Base-by-base conservation (phyloP, 1,139 yeast species). In the Debaryomyces fabryi region DNA sequence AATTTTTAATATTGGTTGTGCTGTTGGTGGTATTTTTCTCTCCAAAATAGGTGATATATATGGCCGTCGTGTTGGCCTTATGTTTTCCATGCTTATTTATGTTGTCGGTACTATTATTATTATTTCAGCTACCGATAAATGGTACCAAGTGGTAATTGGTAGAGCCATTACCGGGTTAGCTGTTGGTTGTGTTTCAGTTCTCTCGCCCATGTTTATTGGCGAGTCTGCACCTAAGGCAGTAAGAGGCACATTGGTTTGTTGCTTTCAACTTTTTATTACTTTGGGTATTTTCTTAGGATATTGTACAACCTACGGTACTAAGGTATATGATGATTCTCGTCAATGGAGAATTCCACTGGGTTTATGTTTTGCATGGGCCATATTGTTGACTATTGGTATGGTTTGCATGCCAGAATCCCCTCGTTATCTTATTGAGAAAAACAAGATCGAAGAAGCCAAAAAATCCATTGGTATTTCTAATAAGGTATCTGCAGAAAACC, bases 201-300 rank as follows among this genome's bases (percentile, higher is more conserved):
- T 82, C 44, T 78, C 83, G 38, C 89, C 90, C 33, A 69, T 86
- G 67, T 85, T 85, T 63, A 85, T 85, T 68, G 76, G 87, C 51
- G 92, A 86, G 68, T 74, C 85, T 50, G 77, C 90, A 39, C 92
- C 92, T 44, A 83, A 78, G 63, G 74, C 77, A 54, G 69, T 84
- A 50, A 79, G 93, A 70, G 92, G 92, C 60, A 79, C 90, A 24
- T 74, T 83, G 67, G 89, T 86, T 45, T 79, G 86, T 44, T 78
- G 85, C 54, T 86, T 83, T 72, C 92, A 86, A 67, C 78, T 83
- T 58, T 79, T 80, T 63, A 81, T 86, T 58, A 85, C 91, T 29
- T 69, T 85, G 52, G 93, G 93, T 57, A 77, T 86, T 48, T 74
- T 86, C 57, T 58, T 86, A 51, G 90, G 90, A 29, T 81, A 86